phyloP scores from a whole-genome alignment of 1,284 basidiomycete species.

The Schizopora paradoxa region DNA sequence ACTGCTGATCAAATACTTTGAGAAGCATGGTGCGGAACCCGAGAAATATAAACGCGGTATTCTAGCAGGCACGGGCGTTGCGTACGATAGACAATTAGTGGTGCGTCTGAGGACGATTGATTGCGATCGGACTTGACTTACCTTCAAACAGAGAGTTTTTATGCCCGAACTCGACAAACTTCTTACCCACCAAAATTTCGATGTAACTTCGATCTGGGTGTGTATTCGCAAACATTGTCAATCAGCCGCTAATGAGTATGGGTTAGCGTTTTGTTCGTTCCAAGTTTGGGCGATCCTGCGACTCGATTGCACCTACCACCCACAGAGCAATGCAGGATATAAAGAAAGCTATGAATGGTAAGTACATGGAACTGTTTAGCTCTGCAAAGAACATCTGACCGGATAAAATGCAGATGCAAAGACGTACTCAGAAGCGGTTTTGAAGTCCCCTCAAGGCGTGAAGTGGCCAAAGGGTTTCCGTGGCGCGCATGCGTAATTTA shows the following conservation, averaged over 20 bases:
- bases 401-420: constrained; percentile 5
- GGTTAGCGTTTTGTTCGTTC: background rate
- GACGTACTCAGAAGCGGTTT: constrained; percentile 4
- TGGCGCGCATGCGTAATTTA: too few species aligned
- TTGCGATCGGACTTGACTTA: background rate
- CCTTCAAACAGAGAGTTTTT: background rate
- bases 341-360: background rate
- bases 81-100: background rate
- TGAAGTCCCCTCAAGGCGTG: constrained; percentile 3
- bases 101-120: background rate
- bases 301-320: background rate
- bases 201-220: background rate
- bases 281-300: background rate
- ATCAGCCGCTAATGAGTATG: background rate
- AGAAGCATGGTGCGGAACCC: background rate
- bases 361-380: background rate
- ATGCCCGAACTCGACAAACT: background rate
- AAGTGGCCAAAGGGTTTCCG: too few species aligned
- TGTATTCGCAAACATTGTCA: background rate
- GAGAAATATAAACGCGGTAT: too few species aligned
- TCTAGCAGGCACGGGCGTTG: background rate
- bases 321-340: background rate
- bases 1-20: background rate
- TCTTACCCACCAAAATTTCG: background rate
- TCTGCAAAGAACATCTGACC: background rate